Evolutionary conservation across 2,329 filamentous ascomycete species (phyloP).

Genomic region (Aspergillus melleus): DNA sequence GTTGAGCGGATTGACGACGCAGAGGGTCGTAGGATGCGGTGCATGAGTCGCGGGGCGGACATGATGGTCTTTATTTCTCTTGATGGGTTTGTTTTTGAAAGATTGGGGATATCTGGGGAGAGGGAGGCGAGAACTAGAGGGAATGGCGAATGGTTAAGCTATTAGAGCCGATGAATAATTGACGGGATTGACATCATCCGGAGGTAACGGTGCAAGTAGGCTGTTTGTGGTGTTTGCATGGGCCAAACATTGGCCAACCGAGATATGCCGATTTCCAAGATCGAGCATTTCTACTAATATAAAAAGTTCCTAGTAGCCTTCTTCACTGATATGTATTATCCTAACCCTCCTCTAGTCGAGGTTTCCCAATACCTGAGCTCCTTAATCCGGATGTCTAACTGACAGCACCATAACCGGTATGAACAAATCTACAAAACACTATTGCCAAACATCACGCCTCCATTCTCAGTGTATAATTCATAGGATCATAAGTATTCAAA

Average conservation of each 20-base stretch:
- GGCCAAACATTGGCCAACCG: slow-evolving; percentile 13
- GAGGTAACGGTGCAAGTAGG: slow-evolving; percentile 19
- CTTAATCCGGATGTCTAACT: too few species aligned
- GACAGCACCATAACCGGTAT: background rate
- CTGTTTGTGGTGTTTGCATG: slow-evolving; percentile 40
- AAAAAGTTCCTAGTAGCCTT: too few species aligned
- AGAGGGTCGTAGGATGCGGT: slow-evolving; percentile 47
- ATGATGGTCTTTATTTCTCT: slow-evolving; percentile 33
- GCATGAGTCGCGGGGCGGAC: slow-evolving; percentile 47
- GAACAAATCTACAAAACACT: background rate
- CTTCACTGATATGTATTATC: too few species aligned
- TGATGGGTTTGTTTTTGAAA: background rate
- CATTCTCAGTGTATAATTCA: slow-evolving; percentile 11
- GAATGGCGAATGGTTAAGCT: background rate
- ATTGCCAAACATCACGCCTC: slow-evolving; percentile 2
- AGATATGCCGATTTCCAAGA: slow-evolving; percentile 13
- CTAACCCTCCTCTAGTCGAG: too few species aligned
- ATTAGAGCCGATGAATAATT: slow-evolving; percentile 6
- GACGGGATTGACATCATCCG: slow-evolving; percentile 41
- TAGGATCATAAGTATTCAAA: slow-evolving; percentile 24
- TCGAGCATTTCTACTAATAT: background rate
- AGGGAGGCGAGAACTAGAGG: background rate
- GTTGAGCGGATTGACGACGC: slow-evolving; percentile 20
- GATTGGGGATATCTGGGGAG: slow-evolving; percentile 5
- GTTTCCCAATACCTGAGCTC: too few species aligned